Evolutionary conservation across 2,329 filamentous ascomycete species (phyloP), one percentile per base, ranked within the genome.

Genomic region (Pestalotiopsis sp.): DNA sequence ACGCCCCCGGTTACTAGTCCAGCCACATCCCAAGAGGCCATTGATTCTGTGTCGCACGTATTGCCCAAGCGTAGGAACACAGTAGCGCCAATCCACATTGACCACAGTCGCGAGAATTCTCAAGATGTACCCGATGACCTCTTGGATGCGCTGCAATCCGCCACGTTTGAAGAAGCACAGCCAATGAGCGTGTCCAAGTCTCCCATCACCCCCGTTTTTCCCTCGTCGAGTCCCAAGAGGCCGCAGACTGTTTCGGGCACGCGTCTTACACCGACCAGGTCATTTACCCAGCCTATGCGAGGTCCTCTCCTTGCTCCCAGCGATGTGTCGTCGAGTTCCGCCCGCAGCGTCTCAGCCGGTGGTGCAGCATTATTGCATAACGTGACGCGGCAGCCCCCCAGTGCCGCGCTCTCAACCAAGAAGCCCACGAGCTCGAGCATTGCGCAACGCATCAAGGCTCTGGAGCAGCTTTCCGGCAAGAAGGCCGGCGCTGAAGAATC

Each of bases 401-500:
- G 80, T 14, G 77, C 87, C 14, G 85, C 86, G 65, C 76, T 91
- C 64, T 82, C 86, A 61, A 84, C 88, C 3, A 94, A 93, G 78
- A 97, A 95, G 78, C 86, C 91, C 72, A 96, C 93, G 75, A 95
- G 94, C 7, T 94, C 93, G 9, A 94, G 93, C 73, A 98, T 99
- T 70, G 97, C 95, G 3, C 93, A 95, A 78, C 91, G 96, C 57
- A 98, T 98, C 79, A 97, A 97, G 80, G 94, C 95, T 6, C 84
- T 99, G 66, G 93, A 97, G 77, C 95, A 94, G 79, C 86, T 96
- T 72, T 86, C 91, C 69, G 81, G 85, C 77, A 39, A 62, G 45
- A 76, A 78, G 76, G 71, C 79, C 59, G 73, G 77, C 11, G 71
- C 57, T 5, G 74, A 76, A 52, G 75, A 74, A 17, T 23, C 64